Conservation (phyloP, 176 grass and related monocot species). For the Zea luxurians region DNA sequence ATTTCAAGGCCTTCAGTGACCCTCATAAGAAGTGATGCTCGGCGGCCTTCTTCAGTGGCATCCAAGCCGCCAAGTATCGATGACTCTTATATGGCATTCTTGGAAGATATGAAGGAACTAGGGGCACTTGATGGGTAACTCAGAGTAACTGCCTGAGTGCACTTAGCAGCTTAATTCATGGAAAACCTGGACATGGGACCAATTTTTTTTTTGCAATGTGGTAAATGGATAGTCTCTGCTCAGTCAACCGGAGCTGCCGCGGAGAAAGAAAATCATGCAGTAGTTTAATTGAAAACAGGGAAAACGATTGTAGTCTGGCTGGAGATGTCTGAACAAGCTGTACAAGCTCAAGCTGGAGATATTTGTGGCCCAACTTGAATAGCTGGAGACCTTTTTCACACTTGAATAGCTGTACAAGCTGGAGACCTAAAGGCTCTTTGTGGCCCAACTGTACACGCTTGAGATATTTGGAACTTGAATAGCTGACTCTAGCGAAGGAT, state of each 20-base stretch:
- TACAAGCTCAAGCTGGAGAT: conserved; percentile 35
- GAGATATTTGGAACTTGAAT: neutral
- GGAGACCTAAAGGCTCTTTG: no score
- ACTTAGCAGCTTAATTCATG: conserved; percentile 14
- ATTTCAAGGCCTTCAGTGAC: conserved; percentile 46
- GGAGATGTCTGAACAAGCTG: conserved; percentile 4
- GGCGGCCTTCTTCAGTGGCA: conserved; percentile 31
- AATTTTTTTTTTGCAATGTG: neutral
- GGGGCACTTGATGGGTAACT: conserved; percentile 79
- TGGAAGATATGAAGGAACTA: conserved; percentile 94
- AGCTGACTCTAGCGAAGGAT: conserved; percentile 21
- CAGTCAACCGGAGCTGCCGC: conserved; percentile 24
- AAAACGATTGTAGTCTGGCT: neutral
- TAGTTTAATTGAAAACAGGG: conserved; percentile 14
- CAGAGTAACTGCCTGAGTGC: neutral
- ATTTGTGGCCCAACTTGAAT: neutral
- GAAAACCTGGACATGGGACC: neutral
- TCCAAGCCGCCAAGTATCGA: conserved; percentile 83
- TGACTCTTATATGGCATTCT: conserved; percentile 94
- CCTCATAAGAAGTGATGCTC: conserved; percentile 48
- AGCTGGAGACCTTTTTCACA: no score
- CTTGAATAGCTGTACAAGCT: conserved; percentile 18
- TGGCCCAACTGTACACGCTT: neutral
- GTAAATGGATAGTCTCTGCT: conserved; percentile 11
- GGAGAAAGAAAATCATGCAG: neutral